Base-by-base conservation (phyloP, 176 grass and related monocot genomes). In the Paspalum notatum region DNA sequence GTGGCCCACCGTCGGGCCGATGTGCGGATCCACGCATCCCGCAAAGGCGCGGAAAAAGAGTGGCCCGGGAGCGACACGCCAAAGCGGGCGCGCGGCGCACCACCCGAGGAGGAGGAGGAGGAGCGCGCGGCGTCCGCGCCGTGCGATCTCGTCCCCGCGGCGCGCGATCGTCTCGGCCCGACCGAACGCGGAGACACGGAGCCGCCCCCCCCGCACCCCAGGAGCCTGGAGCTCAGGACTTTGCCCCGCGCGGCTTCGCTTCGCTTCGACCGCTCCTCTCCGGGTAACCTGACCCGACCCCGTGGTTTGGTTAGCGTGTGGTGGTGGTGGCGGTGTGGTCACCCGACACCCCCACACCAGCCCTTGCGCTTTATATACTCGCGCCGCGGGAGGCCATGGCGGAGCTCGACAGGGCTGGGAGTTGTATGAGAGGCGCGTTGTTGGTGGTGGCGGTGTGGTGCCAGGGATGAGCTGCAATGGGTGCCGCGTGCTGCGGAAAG, bases 171-270 rank as follows among this genome's bases (percentile, higher is more conserved):
- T 9, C 71, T 32, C 32, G 32, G 32, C 32, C 84, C 82, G 90
- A 93, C 93, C 89, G 84, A 78, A 78, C 84, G 97, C 93, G 97
- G 97, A 91, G 81, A 96, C 97, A 86, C 90, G 97, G 90, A 96
- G 91, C 85, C 97, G 97, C 84, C 74, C 2, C 84, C 85, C 87
- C 86, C 84, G 72, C 92, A 87, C 84, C 95, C 90, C 95, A 84
- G 82, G 89, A 77, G 85, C 79, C 87, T 52, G 93, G 93, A 95
- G 82, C 79, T 70, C 43, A 41, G 62, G 20, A 21, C 62, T 66
- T 79, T 52, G 1, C 62, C 43, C 9, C 16, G 18, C 32, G 71
- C 71, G 71, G 71, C 52, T 57, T 55, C 71, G 61, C 27, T 63
- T 63, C 61, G 71, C 10, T 55, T n/a, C n/a, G n/a, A n/a, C n/a